Evolutionary conservation across 192 early-diverging fungal species (phyloP).

Genomic region (Linnemannia zychae): DNA sequence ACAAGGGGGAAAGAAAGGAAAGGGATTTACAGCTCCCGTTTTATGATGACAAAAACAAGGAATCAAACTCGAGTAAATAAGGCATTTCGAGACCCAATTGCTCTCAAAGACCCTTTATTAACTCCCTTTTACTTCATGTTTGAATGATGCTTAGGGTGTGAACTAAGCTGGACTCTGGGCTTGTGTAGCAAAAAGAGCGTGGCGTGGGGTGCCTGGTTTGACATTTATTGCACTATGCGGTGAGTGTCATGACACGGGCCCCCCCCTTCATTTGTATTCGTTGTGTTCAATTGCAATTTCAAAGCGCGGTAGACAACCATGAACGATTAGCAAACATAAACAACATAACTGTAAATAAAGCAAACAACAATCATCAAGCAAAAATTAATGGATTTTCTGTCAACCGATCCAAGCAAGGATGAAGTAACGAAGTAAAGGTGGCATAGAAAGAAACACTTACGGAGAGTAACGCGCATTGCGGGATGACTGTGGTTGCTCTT

Average conservation of each 20-base stretch:
- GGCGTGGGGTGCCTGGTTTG: no score
- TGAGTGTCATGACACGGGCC: not conserved
- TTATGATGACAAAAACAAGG: not conserved
- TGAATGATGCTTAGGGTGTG: not conserved
- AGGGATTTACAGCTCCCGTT: not conserved
- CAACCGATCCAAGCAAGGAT: not conserved
- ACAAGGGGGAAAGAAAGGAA: not conserved
- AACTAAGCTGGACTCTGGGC: not conserved
- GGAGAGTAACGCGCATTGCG: not conserved
- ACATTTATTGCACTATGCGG: no score
- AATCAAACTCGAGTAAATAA: not conserved
- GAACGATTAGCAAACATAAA: not conserved
- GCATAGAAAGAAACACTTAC: not conserved
- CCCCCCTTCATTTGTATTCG: not conserved
- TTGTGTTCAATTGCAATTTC: not conserved
- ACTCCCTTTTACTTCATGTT: not conserved
- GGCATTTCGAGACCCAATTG: not conserved
- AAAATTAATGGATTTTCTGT: not conserved
- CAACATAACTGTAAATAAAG: not conserved
- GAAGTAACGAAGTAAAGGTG: not conserved
- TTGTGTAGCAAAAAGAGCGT: no score
- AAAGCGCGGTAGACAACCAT: not conserved
- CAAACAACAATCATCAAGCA: not conserved
- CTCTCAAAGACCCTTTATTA: not conserved
- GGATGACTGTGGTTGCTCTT: not conserved